These are phyloP conservation scores for Ogataea paraovalis DNA, from an alignment of 805 yeast species.

Conservation along the genomic window DNA sequence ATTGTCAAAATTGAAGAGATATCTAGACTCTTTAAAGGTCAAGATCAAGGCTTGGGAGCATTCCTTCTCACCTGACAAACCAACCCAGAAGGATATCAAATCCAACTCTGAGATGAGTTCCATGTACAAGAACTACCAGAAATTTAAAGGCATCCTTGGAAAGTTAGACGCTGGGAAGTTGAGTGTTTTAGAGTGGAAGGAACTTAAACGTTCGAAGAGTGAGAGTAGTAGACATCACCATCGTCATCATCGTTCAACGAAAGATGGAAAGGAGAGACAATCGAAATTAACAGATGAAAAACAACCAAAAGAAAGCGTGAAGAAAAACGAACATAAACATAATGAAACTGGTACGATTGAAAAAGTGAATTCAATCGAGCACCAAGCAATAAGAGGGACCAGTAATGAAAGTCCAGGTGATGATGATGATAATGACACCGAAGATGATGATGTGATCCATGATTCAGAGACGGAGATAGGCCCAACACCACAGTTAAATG, in stretches of 20 bases:
- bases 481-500: slow-evolving; percentile 85
- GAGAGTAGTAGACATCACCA: no score
- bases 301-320: no score
- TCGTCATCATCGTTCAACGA: no score
- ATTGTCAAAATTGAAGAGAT: slow-evolving; percentile 13
- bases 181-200: slow-evolving; percentile 10
- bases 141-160: slow-evolving; percentile 16
- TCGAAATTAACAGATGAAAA: no score
- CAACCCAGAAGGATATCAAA: slow-evolving; percentile 46
- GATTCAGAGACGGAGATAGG: slow-evolving; percentile 36
- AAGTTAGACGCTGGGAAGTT: slow-evolving; percentile 14
- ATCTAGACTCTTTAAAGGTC: slow-evolving; percentile 30
- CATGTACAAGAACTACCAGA: slow-evolving; percentile 34
- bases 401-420: no score
- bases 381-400: no score
- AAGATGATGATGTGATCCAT: slow-evolving; percentile 10
- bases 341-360: no score
- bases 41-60: slow-evolving; percentile 57
- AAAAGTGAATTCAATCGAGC: no score
- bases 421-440: slow-evolving; percentile 1
- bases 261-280: no score
- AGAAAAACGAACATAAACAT: not conserved
- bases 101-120: slow-evolving; percentile 31
- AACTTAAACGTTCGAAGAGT: not conserved
- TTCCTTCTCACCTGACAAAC: slow-evolving; percentile 34